Conservation (phyloP, 352 stramenopile genomes). For the Phytophthora multivora region DNA sequence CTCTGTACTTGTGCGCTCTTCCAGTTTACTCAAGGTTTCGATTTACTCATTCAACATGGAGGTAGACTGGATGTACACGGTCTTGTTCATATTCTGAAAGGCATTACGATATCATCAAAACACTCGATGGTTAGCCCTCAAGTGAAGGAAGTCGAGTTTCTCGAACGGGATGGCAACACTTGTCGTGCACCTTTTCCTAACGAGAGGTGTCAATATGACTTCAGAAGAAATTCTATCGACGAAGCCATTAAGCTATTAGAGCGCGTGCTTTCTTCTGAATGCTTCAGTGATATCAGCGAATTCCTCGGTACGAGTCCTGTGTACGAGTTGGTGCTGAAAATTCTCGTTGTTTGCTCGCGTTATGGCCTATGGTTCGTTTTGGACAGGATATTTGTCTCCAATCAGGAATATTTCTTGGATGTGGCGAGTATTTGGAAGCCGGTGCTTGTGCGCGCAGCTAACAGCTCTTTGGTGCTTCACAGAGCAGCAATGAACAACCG, state of each 20-base stretch:
- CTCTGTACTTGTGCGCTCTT: constrained; percentile 35
- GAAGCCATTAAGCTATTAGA: constrained; percentile 33
- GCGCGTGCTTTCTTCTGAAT: constrained; percentile 24
- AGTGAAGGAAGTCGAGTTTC: constrained; percentile 7
- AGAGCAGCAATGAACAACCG: constrained; percentile 56
- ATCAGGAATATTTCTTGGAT: constrained; percentile 40
- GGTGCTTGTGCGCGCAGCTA: constrained; percentile 45
- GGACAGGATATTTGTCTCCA: constrained; percentile 41
- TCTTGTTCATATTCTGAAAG: constrained; percentile 42
- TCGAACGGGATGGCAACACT: constrained; percentile 15
- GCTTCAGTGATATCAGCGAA: constrained; percentile 27
- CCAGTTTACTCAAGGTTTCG: constrained; percentile 53
- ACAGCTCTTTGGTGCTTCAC: constrained; percentile 52
- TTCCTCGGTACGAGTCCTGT: constrained; percentile 48
- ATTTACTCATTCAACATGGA: constrained; percentile 37
- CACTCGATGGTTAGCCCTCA: constrained; percentile 3
- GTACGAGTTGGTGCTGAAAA: constrained; percentile 49
- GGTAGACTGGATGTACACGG: constrained; percentile 40
- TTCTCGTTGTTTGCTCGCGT: constrained; percentile 54
- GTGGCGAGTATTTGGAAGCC: constrained; percentile 54
- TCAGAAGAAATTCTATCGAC: constrained; percentile 18
- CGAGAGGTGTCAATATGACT: constrained; percentile 26
- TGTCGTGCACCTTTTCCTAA: constrained; percentile 14
- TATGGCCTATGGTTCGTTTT: constrained; percentile 59
- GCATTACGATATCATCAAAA: constrained; percentile 13